These are phyloP conservation scores for Elsinoe necatrix DNA, from an alignment of 2,329 filamentous ascomycete genomes.

Conservation along the genomic window DNA sequence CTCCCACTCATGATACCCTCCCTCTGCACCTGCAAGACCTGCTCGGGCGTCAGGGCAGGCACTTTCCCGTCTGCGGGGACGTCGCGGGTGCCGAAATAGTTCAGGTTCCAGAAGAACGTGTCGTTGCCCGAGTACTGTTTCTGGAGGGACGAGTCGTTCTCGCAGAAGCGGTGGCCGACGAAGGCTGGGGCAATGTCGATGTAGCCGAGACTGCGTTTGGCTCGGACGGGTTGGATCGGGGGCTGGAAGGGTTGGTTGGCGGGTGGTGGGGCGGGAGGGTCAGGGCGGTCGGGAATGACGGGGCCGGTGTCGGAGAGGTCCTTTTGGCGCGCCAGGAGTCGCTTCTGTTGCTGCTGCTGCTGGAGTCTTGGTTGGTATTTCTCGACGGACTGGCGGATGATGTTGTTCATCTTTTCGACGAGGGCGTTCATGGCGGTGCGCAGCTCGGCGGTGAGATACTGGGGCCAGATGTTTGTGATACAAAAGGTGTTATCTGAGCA, in stretches of 20 bases:
- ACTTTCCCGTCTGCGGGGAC: background rate
- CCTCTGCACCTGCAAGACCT: background rate
- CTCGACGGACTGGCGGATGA: background rate
- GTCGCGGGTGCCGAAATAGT: background rate
- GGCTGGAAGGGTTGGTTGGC: background rate
- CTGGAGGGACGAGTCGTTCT: background rate
- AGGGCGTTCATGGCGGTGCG: background rate
- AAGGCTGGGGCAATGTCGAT: background rate
- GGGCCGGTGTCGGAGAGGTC: constrained; percentile 7
- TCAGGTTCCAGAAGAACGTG: background rate
- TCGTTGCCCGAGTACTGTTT: constrained; percentile 6
- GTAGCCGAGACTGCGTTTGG: background rate
- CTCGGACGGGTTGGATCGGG: background rate
- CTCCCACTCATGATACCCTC: background rate
- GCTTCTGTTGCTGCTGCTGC: background rate
- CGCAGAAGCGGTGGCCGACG: constrained; percentile 3
- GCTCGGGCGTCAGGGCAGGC: background rate
- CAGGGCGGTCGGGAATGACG: background rate
- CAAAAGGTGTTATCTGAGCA: background rate
- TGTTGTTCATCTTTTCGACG: background rate
- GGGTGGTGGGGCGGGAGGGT: background rate
- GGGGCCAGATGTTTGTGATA: background rate
- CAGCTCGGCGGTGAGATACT: background rate
- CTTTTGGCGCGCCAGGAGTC: background rate
- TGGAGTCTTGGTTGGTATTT: background rate